Base-by-base conservation (phyloP, 2,329 filamentous ascomycete genomes). In the Arthroderma sp. region DNA sequence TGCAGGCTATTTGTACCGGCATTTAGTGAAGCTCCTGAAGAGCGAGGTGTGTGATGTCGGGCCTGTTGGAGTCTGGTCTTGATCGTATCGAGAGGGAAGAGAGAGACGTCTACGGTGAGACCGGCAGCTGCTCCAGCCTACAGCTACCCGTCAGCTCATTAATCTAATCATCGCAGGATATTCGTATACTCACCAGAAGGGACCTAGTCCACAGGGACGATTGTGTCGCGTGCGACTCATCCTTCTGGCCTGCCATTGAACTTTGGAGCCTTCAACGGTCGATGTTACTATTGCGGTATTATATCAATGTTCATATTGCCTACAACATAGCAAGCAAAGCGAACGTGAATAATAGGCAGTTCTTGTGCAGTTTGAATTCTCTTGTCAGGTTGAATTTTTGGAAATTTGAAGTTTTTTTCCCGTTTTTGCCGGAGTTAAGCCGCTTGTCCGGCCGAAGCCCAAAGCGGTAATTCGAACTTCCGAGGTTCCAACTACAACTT, bases 81-180 rank as follows among this genome's bases (percentile, higher is more conserved):
- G 69, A 98, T 85, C 0, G 93, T 98, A 80, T 98, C 94, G 78
- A 98, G 89, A 0, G 93, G 93, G 77, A 88, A 98, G 69, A 98
- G 88, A 57, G 90, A 90, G 67, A 95, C 85, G 81, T 98, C 93
- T 73, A 97, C 93, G 13, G 91, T 95, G 52, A 93, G 93, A 69
- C 93, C 93, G 64, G 93, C 93, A 63, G 96, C 77, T 68, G 85
- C 93, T 71, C 93, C 93, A 64, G 93, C 89, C 78, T 86, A 66
- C 23, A 54, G 33, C 19, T 19, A 25, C 11, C 39, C 17, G 41
- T 38, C 33, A 37, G 35, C 49, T 51, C 19, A 19, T 8, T 6
- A 11, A 41, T 43, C 25, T 13, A 25, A 25, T 15, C n/a, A 28
- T n/a, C 8, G 21, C 9, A n/a, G 21, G 13, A 33, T 56, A 41